phyloP scores from a whole-genome alignment of 305 asterid species.

The Coffea humblotiana region DNA sequence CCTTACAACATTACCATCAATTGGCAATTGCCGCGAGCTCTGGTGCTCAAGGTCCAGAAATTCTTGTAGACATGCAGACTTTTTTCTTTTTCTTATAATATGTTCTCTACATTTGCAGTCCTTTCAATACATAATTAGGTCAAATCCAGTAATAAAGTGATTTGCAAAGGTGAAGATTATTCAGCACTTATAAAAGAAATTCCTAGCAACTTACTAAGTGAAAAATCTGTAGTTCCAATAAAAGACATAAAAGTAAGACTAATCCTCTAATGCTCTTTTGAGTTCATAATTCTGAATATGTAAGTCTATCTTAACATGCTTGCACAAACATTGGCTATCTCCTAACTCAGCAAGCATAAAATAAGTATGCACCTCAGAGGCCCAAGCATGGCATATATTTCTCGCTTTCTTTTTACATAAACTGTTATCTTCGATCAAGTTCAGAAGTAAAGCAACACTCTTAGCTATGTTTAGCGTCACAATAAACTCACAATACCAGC shows the following conservation, averaged over 20 bases:
- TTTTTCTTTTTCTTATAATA: background rate
- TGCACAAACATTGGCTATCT: background rate
- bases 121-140: background rate
- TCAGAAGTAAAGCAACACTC: background rate
- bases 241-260: background rate
- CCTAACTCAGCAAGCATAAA: background rate
- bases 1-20: background rate
- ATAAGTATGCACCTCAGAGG: background rate
- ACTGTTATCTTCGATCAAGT: background rate
- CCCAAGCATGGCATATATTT: background rate
- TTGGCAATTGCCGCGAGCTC: background rate
- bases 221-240: background rate
- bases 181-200: background rate
- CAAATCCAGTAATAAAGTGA: background rate
- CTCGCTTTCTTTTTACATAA: background rate
- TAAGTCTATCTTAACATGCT: background rate
- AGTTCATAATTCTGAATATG: background rate
- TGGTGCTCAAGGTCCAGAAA: background rate
- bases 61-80: background rate
- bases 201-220: background rate
- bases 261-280: background rate
- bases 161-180: background rate
- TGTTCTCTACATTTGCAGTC: background rate
- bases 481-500: background rate
- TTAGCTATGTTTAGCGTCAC: background rate